Evolutionary conservation across 371 early-diverging fungal genomes (phyloP), one percentile per base, ranked within the genome.

Genomic region (Actinomucor elegans): DNA sequence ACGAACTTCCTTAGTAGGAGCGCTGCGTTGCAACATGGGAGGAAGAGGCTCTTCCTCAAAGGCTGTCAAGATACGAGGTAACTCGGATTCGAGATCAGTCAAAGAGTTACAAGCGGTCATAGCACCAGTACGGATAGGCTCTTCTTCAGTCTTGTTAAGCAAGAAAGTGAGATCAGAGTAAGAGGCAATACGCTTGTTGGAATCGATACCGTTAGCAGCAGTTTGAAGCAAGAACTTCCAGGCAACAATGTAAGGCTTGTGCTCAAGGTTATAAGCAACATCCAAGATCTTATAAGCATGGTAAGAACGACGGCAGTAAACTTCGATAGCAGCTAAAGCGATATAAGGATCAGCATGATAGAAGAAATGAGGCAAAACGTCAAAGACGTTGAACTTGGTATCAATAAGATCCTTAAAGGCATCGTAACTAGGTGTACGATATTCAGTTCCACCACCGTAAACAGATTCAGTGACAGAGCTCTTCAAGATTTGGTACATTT

Each of bases 241-340:
- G 49, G 87, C 84, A 56, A 92, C 70, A 52, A 87, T 73, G 55
- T 86, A 84, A 31, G 91, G 91, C 38, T 76, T 62, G 32, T 71
- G 76, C 42, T 89, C 88, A 34, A 87, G 77, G 57, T 83, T 76
- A 66, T 92, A 91, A 64, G 87, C 88, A 55, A 90, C 83, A 56
- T 90, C 90, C 55, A 89, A 67, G 36, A 93, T 85, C 69, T 92
- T 88, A 80, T 96, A 97, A 33, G 96, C 94, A 69, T 97, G 95
- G 88, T 96, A 95, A 7, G 96, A 89, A 52, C 93, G 94, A 53
- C 95, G 89, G 51, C 93, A 90, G 77, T 98, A 98, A 17, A 94
- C 93, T 81, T 97, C 94, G 20, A 97, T 76, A 17, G 99, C 96
- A 11, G 93, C 91, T 60, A 94, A 74, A 10, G 90, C 84, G 54